Conservation (phyloP, 2,329 filamentous ascomycete genomes). For the Rhytidhysteron rufulum region DNA sequence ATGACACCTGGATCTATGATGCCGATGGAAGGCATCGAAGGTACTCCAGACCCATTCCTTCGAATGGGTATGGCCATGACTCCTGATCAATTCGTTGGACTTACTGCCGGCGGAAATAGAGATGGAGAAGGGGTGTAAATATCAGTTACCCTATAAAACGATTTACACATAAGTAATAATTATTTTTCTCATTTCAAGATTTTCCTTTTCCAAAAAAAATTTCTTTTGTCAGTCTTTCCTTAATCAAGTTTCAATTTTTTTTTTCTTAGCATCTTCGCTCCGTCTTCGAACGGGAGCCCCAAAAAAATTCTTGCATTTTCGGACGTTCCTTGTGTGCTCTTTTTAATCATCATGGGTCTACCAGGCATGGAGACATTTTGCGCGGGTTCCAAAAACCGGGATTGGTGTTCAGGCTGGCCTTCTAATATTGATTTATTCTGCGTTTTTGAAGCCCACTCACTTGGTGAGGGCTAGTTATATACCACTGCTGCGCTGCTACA, state of each 20-base stretch:
- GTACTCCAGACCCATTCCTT: slow-evolving; percentile 28
- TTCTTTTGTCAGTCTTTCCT: neutral
- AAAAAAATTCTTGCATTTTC: neutral
- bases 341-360: neutral
- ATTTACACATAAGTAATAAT: neutral
- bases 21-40: slow-evolving; percentile 31
- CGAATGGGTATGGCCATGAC: slow-evolving; percentile 27
- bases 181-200: neutral
- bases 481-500: slow-evolving; percentile 5
- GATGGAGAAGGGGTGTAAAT: slow-evolving; percentile 2
- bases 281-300: neutral
- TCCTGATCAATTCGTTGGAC: slow-evolving; percentile 21
- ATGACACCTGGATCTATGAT: slow-evolving; percentile 22
- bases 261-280: neutral
- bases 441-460: neutral
- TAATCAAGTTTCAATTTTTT: neutral
- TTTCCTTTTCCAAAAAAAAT: neutral
- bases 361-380: neutral
- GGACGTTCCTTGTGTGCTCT: neutral
- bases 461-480: slow-evolving; percentile 1
- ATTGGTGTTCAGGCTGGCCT: neutral
- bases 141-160: neutral
- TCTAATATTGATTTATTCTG: neutral
- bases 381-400: neutral
- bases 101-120: neutral